These are phyloP conservation scores for Rhododendron mucronatum DNA, from an alignment of 148 eudicot species.

Conservation along the genomic window DNA sequence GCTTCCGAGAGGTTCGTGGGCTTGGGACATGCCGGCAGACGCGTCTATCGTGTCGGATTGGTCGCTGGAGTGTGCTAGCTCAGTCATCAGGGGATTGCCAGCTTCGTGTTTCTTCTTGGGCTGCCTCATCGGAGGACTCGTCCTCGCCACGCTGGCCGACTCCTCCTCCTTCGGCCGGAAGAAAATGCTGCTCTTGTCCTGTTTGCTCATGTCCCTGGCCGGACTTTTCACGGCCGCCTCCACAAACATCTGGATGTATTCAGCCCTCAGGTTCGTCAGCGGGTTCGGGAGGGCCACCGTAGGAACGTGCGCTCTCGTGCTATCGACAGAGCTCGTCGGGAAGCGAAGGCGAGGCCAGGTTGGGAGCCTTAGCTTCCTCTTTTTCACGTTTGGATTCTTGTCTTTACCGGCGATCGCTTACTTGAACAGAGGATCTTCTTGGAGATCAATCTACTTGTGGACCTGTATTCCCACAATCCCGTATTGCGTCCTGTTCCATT, in stretches of 20 bases:
- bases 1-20: constrained; percentile 29
- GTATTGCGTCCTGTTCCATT: constrained; percentile 30
- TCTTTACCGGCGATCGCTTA: constrained; percentile 58
- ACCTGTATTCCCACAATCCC: constrained; percentile 40
- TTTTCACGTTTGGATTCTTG: constrained; percentile 49
- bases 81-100: constrained; percentile 54
- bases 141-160: constrained; percentile 56
- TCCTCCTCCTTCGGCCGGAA: constrained; percentile 58
- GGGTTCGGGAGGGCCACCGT: constrained; percentile 63
- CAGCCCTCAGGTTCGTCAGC: constrained; percentile 36
- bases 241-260: constrained; percentile 43
- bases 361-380: constrained; percentile 48
- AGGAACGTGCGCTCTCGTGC: constrained; percentile 59
- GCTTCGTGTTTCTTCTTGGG: constrained; percentile 67
- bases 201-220: constrained; percentile 49
- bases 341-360: constrained; percentile 54
- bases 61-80: constrained; percentile 46
- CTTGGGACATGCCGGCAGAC: constrained; percentile 32
- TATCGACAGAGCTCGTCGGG: constrained; percentile 67
- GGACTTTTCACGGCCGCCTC: constrained; percentile 42
- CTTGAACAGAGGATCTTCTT: constrained; percentile 26
- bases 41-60: constrained; percentile 59
- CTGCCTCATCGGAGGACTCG: constrained; percentile 46
- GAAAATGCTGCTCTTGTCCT: constrained; percentile 32
- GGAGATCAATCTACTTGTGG: constrained; percentile 58